Conservation (phyloP, 2,329 filamentous ascomycete genomes). For the Xylariomycetidae sp. region DNA sequence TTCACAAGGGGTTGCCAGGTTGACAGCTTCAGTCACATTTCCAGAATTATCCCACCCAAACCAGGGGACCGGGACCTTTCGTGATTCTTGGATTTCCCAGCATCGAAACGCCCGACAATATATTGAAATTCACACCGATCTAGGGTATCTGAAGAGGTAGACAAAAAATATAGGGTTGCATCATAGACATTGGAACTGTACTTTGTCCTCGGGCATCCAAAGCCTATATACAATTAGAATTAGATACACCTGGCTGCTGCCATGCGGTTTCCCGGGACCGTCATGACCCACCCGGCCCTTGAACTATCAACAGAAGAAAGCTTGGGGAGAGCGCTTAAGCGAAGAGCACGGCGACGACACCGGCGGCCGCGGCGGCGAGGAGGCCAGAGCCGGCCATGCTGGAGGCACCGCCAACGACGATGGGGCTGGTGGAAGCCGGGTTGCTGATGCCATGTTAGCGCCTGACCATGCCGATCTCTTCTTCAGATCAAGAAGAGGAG, state of each 20-base stretch:
- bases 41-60: too few relatives aligned
- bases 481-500: too few relatives aligned
- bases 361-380: constrained; percentile 50
- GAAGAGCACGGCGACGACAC: constrained; percentile 47
- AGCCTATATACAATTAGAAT: constrained; percentile 14
- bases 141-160: too few relatives aligned
- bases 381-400: constrained; percentile 47
- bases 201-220: constrained; percentile 1
- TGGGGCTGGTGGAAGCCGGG: constrained; percentile 27
- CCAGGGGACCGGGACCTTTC: too few relatives aligned
- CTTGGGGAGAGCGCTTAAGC: constrained; percentile 35
- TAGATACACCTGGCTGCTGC: constrained; percentile 11
- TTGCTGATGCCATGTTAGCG: too few relatives aligned
- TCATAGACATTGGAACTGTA: too few relatives aligned
- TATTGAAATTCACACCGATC: too few relatives aligned
- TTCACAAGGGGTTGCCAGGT: too few relatives aligned
- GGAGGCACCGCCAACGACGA: constrained; percentile 44
- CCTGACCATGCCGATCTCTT: too few relatives aligned
- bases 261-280: constrained; percentile 4
- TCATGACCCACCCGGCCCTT: constrained; percentile 9
- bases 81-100: too few relatives aligned
- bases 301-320: constrained; percentile 27
- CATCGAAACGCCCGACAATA: too few relatives aligned
- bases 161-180: not conserved
- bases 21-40: too few relatives aligned